phyloP scores from a whole-genome alignment of 805 yeast species.

The Saccharomyces eubayanus region DNA sequence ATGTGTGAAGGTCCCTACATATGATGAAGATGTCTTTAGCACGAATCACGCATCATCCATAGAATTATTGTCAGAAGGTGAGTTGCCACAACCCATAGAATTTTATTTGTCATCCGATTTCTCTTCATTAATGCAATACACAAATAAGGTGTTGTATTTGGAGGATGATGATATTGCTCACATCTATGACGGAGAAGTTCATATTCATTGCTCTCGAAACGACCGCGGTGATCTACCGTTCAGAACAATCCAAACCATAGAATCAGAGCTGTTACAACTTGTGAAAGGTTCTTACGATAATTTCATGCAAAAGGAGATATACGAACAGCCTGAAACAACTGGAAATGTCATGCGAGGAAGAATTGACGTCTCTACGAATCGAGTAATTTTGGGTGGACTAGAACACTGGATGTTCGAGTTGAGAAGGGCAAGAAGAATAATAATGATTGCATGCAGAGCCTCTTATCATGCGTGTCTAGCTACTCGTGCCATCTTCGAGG shows the following conservation, averaged over 20 bases:
- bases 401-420: slow-evolving; percentile 76
- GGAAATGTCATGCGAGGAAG: slow-evolving; percentile 99
- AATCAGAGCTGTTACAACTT: slow-evolving; percentile 92
- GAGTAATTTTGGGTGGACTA: slow-evolving; percentile 83
- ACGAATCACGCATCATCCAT: slow-evolving; percentile 76
- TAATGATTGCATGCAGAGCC: slow-evolving; percentile 99
- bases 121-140: slow-evolving; percentile 90
- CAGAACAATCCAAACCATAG: slow-evolving; percentile 92
- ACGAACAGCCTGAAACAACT: slow-evolving; percentile 97
- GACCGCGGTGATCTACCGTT: slow-evolving; percentile 81
- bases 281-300: slow-evolving; percentile 96
- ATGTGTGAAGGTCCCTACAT: neutral
- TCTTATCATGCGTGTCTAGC: slow-evolving; percentile 99
- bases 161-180: slow-evolving; percentile 99
- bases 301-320: slow-evolving; percentile 97
- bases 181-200: slow-evolving; percentile 95
- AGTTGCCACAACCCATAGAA: slow-evolving; percentile 87
- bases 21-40: neutral
- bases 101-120: slow-evolving; percentile 96
- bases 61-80: slow-evolving; percentile 92
- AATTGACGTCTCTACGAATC: slow-evolving; percentile 75
- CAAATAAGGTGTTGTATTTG: slow-evolving; percentile 89
- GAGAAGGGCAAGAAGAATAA: slow-evolving; percentile 87
- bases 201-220: slow-evolving; percentile 90
- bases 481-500: slow-evolving; percentile 92